These are phyloP conservation scores for Saccharum spontaneum DNA, from an alignment of 176 grass and related monocot genomes.

Conservation along the genomic window DNA sequence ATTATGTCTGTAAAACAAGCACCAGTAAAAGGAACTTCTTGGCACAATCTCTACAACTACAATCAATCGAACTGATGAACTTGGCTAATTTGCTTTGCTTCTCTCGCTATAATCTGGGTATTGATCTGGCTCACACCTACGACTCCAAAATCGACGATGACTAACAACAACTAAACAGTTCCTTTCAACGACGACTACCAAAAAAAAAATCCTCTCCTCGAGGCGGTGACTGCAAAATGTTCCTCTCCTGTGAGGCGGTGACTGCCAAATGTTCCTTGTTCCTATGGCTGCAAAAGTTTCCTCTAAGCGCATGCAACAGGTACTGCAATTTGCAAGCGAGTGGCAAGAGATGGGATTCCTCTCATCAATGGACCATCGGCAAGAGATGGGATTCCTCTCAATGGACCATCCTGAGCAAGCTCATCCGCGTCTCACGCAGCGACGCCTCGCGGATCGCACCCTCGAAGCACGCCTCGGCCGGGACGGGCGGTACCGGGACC, in stretches of 20 bases:
- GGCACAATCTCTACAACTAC: not conserved
- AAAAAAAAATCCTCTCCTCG: not conserved
- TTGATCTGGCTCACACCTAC: not conserved
- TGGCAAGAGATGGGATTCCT: not conserved
- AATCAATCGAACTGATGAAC: not conserved
- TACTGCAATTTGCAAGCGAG: not conserved
- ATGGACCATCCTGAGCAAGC: constrained; percentile 37
- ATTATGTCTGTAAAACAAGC: not conserved
- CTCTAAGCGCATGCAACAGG: not conserved
- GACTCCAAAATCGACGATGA: not conserved
- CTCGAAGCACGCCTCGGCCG: constrained; percentile 28
- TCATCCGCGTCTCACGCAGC: constrained; percentile 1
- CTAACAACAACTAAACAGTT: not conserved
- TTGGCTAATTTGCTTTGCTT: not conserved
- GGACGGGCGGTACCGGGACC: not conserved
- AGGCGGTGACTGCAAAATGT: not conserved
- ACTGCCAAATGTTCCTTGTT: not conserved
- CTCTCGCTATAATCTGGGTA: not conserved
- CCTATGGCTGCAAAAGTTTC: not conserved
- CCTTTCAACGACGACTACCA: not conserved
- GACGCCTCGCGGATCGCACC: constrained; percentile 7
- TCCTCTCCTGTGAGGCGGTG: too few relatives aligned
- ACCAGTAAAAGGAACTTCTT: not conserved
- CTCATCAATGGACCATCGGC: constrained; percentile 34
- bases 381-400: constrained; percentile 1